Base-by-base conservation (phyloP, 768 basidiomycete genomes). In the Termitomyces bulborhizus region DNA sequence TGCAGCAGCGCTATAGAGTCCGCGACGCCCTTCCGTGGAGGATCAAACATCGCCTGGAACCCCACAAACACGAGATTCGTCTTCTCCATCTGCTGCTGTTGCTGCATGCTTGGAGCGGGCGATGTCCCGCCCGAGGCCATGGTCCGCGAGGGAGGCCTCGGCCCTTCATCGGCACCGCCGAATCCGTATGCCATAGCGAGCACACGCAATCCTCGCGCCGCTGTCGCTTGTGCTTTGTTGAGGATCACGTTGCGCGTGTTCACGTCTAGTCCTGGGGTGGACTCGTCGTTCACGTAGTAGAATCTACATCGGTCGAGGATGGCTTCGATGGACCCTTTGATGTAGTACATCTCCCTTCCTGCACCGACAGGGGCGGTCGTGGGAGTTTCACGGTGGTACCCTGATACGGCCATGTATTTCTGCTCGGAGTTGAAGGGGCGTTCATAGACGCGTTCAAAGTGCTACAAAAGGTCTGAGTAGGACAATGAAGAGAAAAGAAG, bases 21-120 rank as follows among this genome's bases (percentile, higher is more conserved):
- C 3, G 90, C 86, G n/a, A 98, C 93, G 29, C 94, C 96, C 62
- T 87, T 87, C 45, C 95, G 78, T 1, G 96, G 96, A 6, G 96
- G 96, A 69, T 98, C 96, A 53, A 88, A 74, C 93, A 98, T 98
- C 11, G 91, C 93, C 66, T 91, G 88, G 71, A 94, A 96, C 1
- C 96, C 96, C 3, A 82, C 90, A 66, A 98, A 98, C 6, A 95
- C 79, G 7, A 98, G 75, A 62, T 85, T 88, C 66, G 63, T 73
- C 71, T 66, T 69, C 57, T 67, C 75, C n/a, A 21, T 21, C 21
- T 21, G 21, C 21, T 21, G 21, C 21, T 21, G 21, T 21, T 21
- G 21, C 21, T 56, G 54, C 36, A 67, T 55, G 5, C 53, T 46
- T 7, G 62, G 24, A 6, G 49, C 58, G 32, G 62, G 72, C 40